Evolutionary conservation across 805 yeast genomes (phyloP), one percentile per base, ranked within the genome.

Genomic region (Allodekkera sacchari): DNA sequence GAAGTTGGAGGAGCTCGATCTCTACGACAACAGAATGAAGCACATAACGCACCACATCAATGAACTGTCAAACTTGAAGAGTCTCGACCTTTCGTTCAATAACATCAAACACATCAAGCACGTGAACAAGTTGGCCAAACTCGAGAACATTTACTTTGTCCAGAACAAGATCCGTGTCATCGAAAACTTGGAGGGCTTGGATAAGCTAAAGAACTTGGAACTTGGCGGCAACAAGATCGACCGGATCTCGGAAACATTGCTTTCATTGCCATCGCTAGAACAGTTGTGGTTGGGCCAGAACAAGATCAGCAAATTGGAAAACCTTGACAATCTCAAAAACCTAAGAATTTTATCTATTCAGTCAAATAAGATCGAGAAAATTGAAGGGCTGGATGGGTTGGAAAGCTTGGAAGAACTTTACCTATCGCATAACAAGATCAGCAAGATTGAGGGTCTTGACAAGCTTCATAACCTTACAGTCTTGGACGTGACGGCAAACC

Each of bases 201-300:
- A 52, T 2, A 63, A 71, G 13, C 56, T 92, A 41, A 69, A 59
- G 32, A 82, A 80, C 43, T 60, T 92, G 33, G 98, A 92, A 56
- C 64, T 92, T 25, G 98, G 97, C 9, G 98, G 96, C 16, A 92
- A 92, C 56, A 66, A 74, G 36, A 68, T 85, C 28, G 66, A 71
- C 27, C 54, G 47, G 25, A 74, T 82, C 27, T 50, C 61, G 19
- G 80, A 75, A 40, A 72, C 74, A 25, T 51, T 88, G 43, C 65
- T 67, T 14, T 55, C 59, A 0, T 61, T 89, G 36, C 59, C 57
- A 0, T 70, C 66, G 30, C 58, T 92, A 27, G 71, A 74, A 41
- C 82, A 88, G 50, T 61, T 92, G 28, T 92, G 97, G 98, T 63
- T 92, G 25, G 98, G 97, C 28, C 85, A 87, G 50, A 92, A 92